A percentile compares a stretch with the other conserved stretches of the same genome.
Evolutionary conservation across 73 alveolate genomes (phyloP).

Genomic region (Tetrahymena borealis): DNA sequence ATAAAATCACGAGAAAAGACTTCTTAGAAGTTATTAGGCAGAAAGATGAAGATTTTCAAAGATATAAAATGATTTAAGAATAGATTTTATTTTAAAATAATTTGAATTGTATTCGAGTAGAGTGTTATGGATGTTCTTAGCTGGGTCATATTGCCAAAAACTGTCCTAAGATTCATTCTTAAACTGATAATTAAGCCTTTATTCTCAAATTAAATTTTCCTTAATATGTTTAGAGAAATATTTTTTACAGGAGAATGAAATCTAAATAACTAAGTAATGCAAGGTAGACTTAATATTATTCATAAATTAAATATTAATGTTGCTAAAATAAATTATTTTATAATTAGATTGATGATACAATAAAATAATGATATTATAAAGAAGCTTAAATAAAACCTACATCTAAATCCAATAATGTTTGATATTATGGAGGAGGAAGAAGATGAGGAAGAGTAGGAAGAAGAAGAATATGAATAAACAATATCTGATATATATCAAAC

Average conservation of each 20-base stretch:
- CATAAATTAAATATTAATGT: no score
- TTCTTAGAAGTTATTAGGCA: neutral
- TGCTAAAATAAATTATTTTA: no score
- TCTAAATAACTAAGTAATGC: neutral
- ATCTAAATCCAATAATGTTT: no score
- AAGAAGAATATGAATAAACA: no score
- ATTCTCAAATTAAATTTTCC: neutral
- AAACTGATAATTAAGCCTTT: neutral
- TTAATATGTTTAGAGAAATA: neutral
- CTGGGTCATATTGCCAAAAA: neutral
- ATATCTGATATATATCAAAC: no score
- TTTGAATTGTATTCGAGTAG: neutral
- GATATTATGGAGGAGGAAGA: no score
- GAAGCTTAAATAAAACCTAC: no score
- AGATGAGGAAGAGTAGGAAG: no score
- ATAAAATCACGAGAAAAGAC: neutral
- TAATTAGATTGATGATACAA: no score
- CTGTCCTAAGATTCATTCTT: neutral
- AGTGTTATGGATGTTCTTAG: neutral
- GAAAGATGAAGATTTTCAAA: neutral
- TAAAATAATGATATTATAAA: no score
- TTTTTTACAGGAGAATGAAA: neutral
- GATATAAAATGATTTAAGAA: neutral
- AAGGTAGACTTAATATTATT: no score
- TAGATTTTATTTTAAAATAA: neutral